phyloP scores from a whole-genome alignment of 2,329 filamentous ascomycete species.

The Bertia moriformis region DNA sequence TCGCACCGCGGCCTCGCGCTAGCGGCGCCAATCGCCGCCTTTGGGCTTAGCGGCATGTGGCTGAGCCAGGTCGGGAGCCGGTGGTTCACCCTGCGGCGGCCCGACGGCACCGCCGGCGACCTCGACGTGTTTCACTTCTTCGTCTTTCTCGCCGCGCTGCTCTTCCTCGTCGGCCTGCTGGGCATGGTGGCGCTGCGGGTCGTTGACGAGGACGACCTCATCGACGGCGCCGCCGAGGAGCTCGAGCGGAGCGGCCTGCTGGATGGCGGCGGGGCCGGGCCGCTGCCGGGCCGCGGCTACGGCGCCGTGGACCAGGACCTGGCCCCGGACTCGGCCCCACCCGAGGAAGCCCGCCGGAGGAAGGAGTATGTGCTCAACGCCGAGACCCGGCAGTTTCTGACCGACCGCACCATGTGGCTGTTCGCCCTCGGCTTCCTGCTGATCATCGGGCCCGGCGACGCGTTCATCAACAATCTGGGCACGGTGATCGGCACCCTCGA shows the following conservation, averaged over 20 bases:
- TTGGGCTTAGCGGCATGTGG: conserved; percentile 92
- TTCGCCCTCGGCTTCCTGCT: conserved; percentile 84
- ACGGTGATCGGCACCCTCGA: conserved; percentile 82
- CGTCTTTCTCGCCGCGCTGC: conserved; percentile 62
- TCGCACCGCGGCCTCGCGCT: conserved; percentile 79
- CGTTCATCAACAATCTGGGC: conserved; percentile 93
- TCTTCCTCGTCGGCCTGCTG: conserved; percentile 56
- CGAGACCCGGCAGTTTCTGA: conserved; percentile 72
- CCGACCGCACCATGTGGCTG: conserved; percentile 89
- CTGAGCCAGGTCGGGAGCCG: conserved; percentile 75
- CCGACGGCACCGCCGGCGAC: conserved; percentile 48
- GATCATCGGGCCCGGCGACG: conserved; percentile 86
- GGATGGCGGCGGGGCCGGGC: conserved; percentile 59
- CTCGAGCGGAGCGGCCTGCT: conserved; percentile 78
- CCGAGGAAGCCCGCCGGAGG: conserved; percentile 37
- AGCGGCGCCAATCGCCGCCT: conserved; percentile 78
- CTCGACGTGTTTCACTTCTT: conserved; percentile 76
- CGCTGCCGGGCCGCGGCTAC: conserved; percentile 62
- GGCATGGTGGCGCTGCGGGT: conserved; percentile 64
- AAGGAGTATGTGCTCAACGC: conserved; percentile 86
- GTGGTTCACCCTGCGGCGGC: conserved; percentile 54
- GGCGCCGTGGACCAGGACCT: conserved; percentile 41
- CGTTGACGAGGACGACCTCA: conserved; percentile 73
- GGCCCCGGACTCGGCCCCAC: conserved; percentile 19
- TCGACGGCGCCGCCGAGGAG: conserved; percentile 79